Conservation (phyloP, 1,139 yeast species). For the Suzukiozyma palmioleophila region DNA sequence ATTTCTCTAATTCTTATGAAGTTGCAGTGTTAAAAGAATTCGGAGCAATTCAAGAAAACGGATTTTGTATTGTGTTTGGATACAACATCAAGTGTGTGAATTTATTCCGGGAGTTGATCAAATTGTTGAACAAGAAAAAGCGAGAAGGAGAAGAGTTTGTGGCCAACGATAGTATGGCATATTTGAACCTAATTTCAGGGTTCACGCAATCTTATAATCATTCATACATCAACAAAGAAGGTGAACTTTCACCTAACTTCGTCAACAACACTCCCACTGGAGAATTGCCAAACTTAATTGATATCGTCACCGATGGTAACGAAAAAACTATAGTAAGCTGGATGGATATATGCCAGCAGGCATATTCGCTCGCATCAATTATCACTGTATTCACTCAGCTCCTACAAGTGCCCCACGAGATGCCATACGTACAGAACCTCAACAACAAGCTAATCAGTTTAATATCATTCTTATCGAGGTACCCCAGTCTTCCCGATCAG, state of each 20-base stretch:
- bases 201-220: slow-evolving; percentile 16
- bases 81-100: slow-evolving; percentile 47
- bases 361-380: slow-evolving; percentile 24
- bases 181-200: slow-evolving; percentile 21
- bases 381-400: slow-evolving; percentile 24
- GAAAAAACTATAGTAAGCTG: slow-evolving; percentile 18
- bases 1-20: slow-evolving; percentile 40
- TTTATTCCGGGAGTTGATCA: slow-evolving; percentile 46
- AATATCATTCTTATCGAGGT: slow-evolving; percentile 17
- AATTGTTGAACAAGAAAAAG: slow-evolving; percentile 38
- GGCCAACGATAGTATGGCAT: slow-evolving; percentile 15
- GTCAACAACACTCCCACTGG: slow-evolving; percentile 5
- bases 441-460: slow-evolving; percentile 22
- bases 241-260: slow-evolving; percentile 6
- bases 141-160: slow-evolving; percentile 12
- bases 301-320: slow-evolving; percentile 8
- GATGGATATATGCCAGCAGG: slow-evolving; percentile 33
- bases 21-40: slow-evolving; percentile 23
- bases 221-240: slow-evolving; percentile 8
- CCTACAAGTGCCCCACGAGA: slow-evolving; percentile 26
- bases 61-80: slow-evolving; percentile 53
- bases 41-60: slow-evolving; percentile 32
- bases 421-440: slow-evolving; percentile 25
- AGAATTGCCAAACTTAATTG: slow-evolving; percentile 8
- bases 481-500: slow-evolving; percentile 5